Evolutionary conservation across 73 alveolate species (phyloP).

Genomic region (Paramecium pentaurelia): DNA sequence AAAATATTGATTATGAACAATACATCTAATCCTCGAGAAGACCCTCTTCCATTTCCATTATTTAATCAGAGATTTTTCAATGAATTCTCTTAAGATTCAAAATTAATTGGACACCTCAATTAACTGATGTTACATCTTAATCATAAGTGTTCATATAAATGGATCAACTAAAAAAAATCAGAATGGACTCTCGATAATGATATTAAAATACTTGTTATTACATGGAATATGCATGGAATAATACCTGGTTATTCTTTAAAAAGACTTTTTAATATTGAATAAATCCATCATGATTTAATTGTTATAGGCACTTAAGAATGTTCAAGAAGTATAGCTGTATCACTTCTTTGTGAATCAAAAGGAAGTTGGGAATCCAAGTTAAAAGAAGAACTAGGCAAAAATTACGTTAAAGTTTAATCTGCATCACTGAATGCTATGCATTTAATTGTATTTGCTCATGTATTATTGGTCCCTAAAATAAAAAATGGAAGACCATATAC

Average conservation of each 20-base stretch:
- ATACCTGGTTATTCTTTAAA: slow-evolving; percentile 60
- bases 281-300: slow-evolving; percentile 76
- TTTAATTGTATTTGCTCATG: slow-evolving; percentile 73
- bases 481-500: slow-evolving; percentile 70
- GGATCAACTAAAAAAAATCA: neutral
- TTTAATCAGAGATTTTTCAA: neutral
- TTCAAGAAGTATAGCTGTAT: slow-evolving; percentile 80
- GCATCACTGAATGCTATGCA: slow-evolving; percentile 86
- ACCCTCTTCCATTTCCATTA: neutral
- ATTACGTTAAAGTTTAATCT: slow-evolving; percentile 72
- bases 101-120: neutral
- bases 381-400: slow-evolving; percentile 66
- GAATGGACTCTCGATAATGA: neutral
- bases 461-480: slow-evolving; percentile 66
- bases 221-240: slow-evolving; percentile 85
- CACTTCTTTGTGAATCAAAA: slow-evolving; percentile 78
- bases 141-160: slow-evolving; percentile 8
- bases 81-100: neutral
- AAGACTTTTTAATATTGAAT: slow-evolving; percentile 62
- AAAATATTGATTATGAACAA: neutral
- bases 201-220: slow-evolving; percentile 63
- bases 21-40: neutral
- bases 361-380: slow-evolving; percentile 79
- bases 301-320: slow-evolving; percentile 93
- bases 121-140: neutral